Conservation (phyloP, 2,329 filamentous ascomycete species). For the Macrophomina tecta region DNA sequence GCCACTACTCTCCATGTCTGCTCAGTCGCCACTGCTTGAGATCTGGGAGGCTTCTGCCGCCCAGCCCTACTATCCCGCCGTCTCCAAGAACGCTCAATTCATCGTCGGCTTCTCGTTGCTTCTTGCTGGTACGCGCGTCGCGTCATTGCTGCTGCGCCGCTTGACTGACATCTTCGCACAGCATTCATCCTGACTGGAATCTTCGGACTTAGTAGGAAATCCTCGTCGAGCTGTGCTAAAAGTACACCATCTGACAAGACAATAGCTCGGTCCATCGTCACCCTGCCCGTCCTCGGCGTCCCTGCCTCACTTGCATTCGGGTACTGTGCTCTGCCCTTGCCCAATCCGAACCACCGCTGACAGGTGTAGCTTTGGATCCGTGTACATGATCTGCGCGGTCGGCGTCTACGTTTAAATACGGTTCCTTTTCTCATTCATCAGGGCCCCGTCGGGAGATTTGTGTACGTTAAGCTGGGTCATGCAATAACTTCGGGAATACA, state of each 20-base stretch:
- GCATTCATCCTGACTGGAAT: constrained; percentile 73
- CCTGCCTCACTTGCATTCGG: constrained; percentile 89
- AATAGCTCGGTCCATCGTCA: constrained; percentile 80
- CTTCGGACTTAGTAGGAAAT: constrained; percentile 80
- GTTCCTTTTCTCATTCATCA: constrained; percentile 33
- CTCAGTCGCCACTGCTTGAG: constrained; percentile 67
- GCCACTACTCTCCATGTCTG: constrained; percentile 23
- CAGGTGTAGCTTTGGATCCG: constrained; percentile 80
- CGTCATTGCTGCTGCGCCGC: constrained; percentile 17
- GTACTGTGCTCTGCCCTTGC: constrained; percentile 54
- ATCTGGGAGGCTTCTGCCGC: constrained; percentile 92
- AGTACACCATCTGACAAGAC: constrained; percentile 11
- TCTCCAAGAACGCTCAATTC: constrained; percentile 87
- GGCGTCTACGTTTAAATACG: constrained; percentile 88
- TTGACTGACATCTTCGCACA: constrained; percentile 42
- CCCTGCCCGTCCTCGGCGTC: constrained; percentile 77
- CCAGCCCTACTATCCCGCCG: constrained; percentile 79
- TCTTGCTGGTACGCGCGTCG: constrained; percentile 60
- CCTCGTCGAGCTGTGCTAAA: not conserved
- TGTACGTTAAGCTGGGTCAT: constrained; percentile 44
- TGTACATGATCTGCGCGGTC: constrained; percentile 98
- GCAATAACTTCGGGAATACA: constrained; percentile 39
- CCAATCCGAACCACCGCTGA: constrained; percentile 28
- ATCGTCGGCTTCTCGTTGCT: constrained; percentile 78
- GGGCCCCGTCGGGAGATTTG: constrained; percentile 38